A percentile compares a stretch with the other conserved stretches of the same genome.
These are phyloP conservation scores for Grosmannia penicillata DNA, from an alignment of 2,329 filamentous ascomycete genomes.

Conservation along the genomic window DNA sequence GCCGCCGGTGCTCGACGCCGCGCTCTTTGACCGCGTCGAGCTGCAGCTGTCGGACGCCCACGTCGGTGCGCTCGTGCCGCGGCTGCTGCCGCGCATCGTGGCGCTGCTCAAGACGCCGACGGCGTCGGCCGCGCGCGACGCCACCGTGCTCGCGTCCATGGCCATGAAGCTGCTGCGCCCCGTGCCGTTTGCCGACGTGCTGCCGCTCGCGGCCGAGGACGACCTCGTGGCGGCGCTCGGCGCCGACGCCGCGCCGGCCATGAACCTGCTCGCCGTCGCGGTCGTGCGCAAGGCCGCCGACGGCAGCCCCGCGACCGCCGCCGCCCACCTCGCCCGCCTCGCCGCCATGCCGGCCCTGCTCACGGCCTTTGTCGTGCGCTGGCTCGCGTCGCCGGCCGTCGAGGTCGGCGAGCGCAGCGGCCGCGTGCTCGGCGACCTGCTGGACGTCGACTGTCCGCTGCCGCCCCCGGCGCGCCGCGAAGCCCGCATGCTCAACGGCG, in stretches of 20 bases:
- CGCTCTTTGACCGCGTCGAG: conserved; percentile 43
- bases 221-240: conserved; percentile 35
- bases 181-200: conserved; percentile 33
- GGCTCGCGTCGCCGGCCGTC: conserved; percentile 38
- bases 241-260: conserved; percentile 38
- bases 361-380: conserved; percentile 30
- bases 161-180: conserved; percentile 41
- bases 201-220: conserved; percentile 35
- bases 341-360: conserved; percentile 33
- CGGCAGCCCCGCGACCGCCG: neutral
- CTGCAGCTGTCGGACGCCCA: conserved; percentile 45
- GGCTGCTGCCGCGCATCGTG: conserved; percentile 37
- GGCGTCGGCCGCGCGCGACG: neutral
- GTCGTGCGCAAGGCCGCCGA: conserved; percentile 20
- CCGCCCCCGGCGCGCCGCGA: conserved; percentile 12
- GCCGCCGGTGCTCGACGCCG: conserved; percentile 26
- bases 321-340: conserved; percentile 32
- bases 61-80: conserved; percentile 34
- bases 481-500: neutral
- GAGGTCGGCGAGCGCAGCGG: conserved; percentile 39
- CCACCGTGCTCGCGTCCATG: conserved; percentile 32
- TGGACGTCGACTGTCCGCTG: conserved; percentile 38
- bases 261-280: conserved; percentile 41
- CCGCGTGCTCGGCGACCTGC: conserved; percentile 34
- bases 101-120: conserved; percentile 33